Evolutionary conservation across 805 yeast species (phyloP), one percentile per base, ranked within the genome.

Genomic region (Jamesozyma rosinii): DNA sequence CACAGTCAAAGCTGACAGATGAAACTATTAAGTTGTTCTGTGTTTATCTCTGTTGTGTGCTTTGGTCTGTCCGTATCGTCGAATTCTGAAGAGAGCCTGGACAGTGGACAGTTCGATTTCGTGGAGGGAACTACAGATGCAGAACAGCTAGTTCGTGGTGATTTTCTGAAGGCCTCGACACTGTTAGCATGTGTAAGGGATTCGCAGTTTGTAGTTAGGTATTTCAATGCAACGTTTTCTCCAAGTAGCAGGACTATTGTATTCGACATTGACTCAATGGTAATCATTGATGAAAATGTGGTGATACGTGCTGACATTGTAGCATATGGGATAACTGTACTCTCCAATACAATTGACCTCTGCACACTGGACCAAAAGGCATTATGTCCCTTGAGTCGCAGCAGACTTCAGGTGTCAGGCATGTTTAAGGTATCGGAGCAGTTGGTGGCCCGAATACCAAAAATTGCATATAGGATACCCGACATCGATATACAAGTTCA

Each of bases 401-500:
- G 97, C 33, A 87, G 89, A 63, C 75, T 92, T 51, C 92, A 84
- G 50, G 71, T 90, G 34, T 54, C 63, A 30, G 71, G 83, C n/a
- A 61, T 67, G 27, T 72, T 79, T 52, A 49, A 54, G 4, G 49
- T 86, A 11, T 58, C 69, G 8, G n/a, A 38, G 2, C 60, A 65
- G 20, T 55, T 77, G 44, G 61, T 74, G 4, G 59, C 64, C 13
- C 64, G 72, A 45, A 74, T 90, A 45, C 97, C 98, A 1, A 74
- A 79, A 8, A 70, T 90, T 19, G 95, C 95, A 1, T 90, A 78
- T 64, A 79, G 89, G 1, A 75, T 92, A 41, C 98, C 98, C 0
- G 95, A 92, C 63, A 69, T 92, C 50, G 98, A 92, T 58, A 98
- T 95, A 3, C 75, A 83, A 48, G 96, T 88, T 22, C 69, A 79